A percentile compares a stretch with the other conserved stretches of the same genome.
phyloP scores from a whole-genome alignment of 164 flowering plant genomes.

The Sextonia rubra region DNA sequence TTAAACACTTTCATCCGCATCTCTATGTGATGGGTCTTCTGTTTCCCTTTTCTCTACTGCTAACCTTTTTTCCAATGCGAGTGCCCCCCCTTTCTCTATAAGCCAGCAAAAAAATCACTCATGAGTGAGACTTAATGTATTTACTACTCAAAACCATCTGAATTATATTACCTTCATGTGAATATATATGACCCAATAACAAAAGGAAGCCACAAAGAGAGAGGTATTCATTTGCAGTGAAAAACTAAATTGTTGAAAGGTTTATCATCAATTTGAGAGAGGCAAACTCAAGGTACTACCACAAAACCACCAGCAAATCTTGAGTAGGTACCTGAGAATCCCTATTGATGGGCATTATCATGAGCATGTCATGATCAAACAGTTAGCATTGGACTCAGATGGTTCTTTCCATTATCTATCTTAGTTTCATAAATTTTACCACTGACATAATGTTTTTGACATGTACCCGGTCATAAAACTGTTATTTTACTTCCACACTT shows the following conservation, averaged over 20 bases:
- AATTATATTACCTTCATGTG: neutral
- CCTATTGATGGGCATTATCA: no score
- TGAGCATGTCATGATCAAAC: no score
- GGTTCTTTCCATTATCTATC: no score
- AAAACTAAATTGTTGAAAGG: neutral
- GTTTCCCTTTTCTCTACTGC: constrained; percentile 54
- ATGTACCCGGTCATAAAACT: no score
- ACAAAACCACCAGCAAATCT: no score
- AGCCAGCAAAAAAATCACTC: neutral
- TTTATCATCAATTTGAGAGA: no score
- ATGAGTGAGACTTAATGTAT: neutral
- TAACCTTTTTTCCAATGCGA: constrained; percentile 89
- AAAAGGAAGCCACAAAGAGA: neutral
- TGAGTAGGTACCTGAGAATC: no score
- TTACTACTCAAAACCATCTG: neutral
- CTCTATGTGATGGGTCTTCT: constrained; percentile 39
- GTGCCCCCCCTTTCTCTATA: constrained; percentile 91
- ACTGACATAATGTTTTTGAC: no score
- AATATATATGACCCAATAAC: neutral
- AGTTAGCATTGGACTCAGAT: no score
- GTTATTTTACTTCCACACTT: no score
- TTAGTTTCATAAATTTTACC: no score
- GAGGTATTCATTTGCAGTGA: neutral
- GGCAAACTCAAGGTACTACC: no score
- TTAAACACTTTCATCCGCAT: constrained; percentile 61